These are phyloP conservation scores for Solanum dulcamara DNA, from an alignment of 257 asterid species.

Conservation along the genomic window DNA sequence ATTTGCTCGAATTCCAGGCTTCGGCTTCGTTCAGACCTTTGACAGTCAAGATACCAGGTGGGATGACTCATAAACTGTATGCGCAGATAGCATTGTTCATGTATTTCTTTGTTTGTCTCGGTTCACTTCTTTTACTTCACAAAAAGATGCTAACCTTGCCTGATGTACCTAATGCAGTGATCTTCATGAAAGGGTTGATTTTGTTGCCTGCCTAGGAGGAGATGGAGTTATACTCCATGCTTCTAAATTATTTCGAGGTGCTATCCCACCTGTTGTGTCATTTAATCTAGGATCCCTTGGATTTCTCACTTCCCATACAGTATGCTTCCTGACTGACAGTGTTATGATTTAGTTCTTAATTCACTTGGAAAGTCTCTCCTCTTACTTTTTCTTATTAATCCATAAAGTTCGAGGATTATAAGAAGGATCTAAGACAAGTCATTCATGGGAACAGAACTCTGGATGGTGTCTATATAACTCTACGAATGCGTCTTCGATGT, in stretches of 20 bases:
- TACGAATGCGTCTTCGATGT: constrained; percentile 94
- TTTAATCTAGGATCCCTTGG: constrained; percentile 99
- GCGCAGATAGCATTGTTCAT: not conserved
- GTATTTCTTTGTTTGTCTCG: not conserved
- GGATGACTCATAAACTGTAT: constrained; percentile 4
- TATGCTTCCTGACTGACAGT: constrained; percentile 27
- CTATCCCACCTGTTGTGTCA: constrained; percentile 98
- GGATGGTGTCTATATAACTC: constrained; percentile 90
- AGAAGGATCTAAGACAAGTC: constrained; percentile 76
- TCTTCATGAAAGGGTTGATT: constrained; percentile 95
- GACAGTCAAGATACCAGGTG: constrained; percentile 98
- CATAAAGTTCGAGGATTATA: constrained; percentile 66
- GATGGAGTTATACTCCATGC: constrained; percentile 99
- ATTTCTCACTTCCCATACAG: constrained; percentile 90
- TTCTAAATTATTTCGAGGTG: constrained; percentile 85
- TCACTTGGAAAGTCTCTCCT: not conserved
- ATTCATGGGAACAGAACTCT: constrained; percentile 70
- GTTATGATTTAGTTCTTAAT: not conserved
- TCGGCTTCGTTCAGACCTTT: constrained; percentile 95
- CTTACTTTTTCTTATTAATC: constrained; percentile 2
- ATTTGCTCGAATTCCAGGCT: constrained; percentile 92
- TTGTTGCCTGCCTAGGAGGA: constrained; percentile 98
- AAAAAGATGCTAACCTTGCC: constrained; percentile 14
- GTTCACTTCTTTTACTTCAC: not conserved
- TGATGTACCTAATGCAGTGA: constrained; percentile 41